Base-by-base conservation (phyloP, 257 asterid genomes). In the Datura wrightii region DNA sequence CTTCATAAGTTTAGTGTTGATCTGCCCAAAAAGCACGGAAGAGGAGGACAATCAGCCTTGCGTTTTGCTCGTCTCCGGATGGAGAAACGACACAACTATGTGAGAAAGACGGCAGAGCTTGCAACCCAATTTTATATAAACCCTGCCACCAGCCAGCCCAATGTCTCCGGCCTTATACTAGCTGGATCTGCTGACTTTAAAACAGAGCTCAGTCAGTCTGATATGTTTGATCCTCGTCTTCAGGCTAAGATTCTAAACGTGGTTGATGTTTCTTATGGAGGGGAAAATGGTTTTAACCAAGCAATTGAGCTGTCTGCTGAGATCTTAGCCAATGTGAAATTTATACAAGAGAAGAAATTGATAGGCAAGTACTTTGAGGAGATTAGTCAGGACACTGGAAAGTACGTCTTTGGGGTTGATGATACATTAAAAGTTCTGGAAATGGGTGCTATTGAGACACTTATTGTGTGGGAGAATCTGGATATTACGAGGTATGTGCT, bases 41-140 rank as follows among this genome's bases (percentile, higher is more conserved):
- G 86, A 74, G 86, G 86, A 74, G 86, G 86, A 39, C 86, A 84
- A 60, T 84, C 86, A 24, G 86, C 86, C 60, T 62, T 84, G 67
- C 83, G 86, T 36, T 84, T 84, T 34, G 86, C 86, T 19, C 86
- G 86, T 84, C 78, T 84, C 52, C 78, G 86, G 8, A 84, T 84
- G 86, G 86, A 83, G 79, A 83, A 83, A 37, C 85, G 85, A 48
- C 85, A 83, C 37, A 83, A 83, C 82, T 83, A 83, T 42, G 85
- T 83, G 34, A 53, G 85, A 24, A 83, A 83, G 50, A 83, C 85
- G 1, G 85, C 85, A 37, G 85, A 83, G 81, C 85, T 83, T 54
- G 82, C 85, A 15, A 83, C 85, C 62, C 85, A 83, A 9, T 70
- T 67, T 53, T 83, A 8, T 37, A 70, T 83, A 46, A 83, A 83